Base-by-base conservation (phyloP, 2,329 filamentous ascomycete genomes). In the Chaetomiaceae sp. region DNA sequence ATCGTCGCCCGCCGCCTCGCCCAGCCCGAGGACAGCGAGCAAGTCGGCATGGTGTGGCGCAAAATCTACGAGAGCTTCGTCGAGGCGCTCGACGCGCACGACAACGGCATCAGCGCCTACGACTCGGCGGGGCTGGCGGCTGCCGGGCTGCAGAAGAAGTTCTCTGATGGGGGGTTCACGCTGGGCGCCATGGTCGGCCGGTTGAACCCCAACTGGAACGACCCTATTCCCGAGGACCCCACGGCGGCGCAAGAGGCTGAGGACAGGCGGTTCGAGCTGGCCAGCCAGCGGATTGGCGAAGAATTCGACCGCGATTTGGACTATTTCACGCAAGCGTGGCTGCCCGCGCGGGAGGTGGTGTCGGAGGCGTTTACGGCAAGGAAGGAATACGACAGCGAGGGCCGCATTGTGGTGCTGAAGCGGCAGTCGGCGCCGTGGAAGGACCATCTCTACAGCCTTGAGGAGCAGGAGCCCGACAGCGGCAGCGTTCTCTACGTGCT, bases 81-180 rank as follows among this genome's bases (percentile, higher is more conserved):
- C 64, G 93, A 98, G 73, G 89, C 93, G 2, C 83, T 98, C 47
- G 93, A 98, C 68, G 93, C 90, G 48, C 91, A 98, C 68, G 93
- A 98, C 74, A 98, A 98, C 66, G 93, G 93, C 56, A 85, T 98
- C 62, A 83, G 83, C 20, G 77, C 75, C 48, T 94, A 94, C 69
- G 88, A 95, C 63, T 74, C 85, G 22, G 74, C 75, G 19, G 81
- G 74, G 26, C 64, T 95, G 15, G 68, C 78, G 24, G 75, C 81
- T 24, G 86, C 87, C 0, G 85, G 84, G 4, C 67, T 96, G 34
- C 72, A 86, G 66, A 93, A 90, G 73, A 83, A 83, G 57, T 96
- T 94, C 71, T 84, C 82, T 58, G 78, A 90, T 60, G 84, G 86
- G 49, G 86, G 83, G 41, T 90, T 96, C 70, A 84, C 79, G 41